Evolutionary conservation across 2,329 filamentous ascomycete species (phyloP).

Genomic region (Fusarium gaditjirri): DNA sequence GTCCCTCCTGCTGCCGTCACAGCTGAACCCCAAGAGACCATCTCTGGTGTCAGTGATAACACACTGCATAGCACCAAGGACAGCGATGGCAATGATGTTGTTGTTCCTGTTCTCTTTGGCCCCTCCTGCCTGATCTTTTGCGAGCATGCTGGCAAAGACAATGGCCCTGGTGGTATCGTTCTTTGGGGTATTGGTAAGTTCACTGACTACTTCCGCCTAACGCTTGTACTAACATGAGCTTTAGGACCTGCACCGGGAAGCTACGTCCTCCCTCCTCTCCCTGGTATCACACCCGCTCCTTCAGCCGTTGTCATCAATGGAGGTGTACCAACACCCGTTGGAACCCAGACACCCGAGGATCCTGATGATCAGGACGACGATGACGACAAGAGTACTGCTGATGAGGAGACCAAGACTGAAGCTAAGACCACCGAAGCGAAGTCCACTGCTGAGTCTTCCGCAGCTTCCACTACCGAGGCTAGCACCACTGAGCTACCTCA

Average conservation of each 20-base stretch:
- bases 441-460: not conserved
- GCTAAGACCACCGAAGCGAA: not conserved
- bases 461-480: not conserved
- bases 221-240: fast-evolving
- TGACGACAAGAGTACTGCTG: not conserved
- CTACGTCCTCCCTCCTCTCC: constrained; percentile 2
- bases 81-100: not conserved
- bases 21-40: not conserved
- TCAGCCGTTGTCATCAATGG: constrained; percentile 1
- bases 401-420: constrained; percentile 5
- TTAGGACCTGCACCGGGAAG: not conserved
- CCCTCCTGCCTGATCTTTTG: constrained; percentile 2
- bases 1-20: not conserved
- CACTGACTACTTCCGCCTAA: fast-evolving
- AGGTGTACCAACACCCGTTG: not conserved
- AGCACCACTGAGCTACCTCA: not conserved
- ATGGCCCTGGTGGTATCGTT: not conserved
- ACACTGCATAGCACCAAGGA: not conserved
- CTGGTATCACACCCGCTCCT: not conserved
- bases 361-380: not conserved
- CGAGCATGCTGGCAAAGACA: constrained; percentile 1
- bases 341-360: not conserved
- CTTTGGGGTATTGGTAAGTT: constrained; percentile 7
- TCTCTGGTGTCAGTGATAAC: not conserved
- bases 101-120: not conserved